Base-by-base conservation (phyloP, 1,284 basidiomycete species). In the Volvariella surrecta region DNA sequence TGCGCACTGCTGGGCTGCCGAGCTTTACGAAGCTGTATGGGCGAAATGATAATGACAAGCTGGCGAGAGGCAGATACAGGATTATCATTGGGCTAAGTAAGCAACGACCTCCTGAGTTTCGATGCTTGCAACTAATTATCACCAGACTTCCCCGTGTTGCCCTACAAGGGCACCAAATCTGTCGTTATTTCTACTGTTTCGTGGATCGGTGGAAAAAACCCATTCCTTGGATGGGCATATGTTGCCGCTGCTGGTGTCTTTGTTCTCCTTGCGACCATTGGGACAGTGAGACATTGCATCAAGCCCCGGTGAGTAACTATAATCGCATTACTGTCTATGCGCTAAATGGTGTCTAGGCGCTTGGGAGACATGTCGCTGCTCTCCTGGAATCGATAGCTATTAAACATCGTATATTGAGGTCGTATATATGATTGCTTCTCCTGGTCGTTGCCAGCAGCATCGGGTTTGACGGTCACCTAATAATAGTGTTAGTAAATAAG, bases 121-220 rank as follows among this genome's bases (percentile, higher is more conserved):
- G 16, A 40, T 28, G 20, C 31, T 39, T 22, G 34, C 46, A 32
- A 49, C 49, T 21, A 9, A 22, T 40, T 31, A 24, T 19, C 39
- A 42, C 9, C 56, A 96, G 93, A 98, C 66, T 99, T 88, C 67
- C 96, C 96, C 3, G 95, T 99, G 37, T 71, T 77, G 47, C 77
- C 84, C 40, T 99, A 91, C 67, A 80, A 82, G 46, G 96, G 96
- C 35, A 98, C 94, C 9, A 99, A 99, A 66, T 92, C 91, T 0
- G 76, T 99, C 46, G 92, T 99, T 21, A 89, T 99, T 52, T 93
- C 91, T 39, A 99, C 95, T 0, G 90, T 95, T 2, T 90, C 93
- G 1, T 99, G 95, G 92, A 90, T 97, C 55, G 96, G 96, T 16
- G 96, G 96, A 20, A 93, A 95, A 67, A 95, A 95, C 56, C 82